Evolutionary conservation across 805 yeast genomes (phyloP), one percentile per base, ranked within the genome.

Genomic region (Teunomyces tritomae): DNA sequence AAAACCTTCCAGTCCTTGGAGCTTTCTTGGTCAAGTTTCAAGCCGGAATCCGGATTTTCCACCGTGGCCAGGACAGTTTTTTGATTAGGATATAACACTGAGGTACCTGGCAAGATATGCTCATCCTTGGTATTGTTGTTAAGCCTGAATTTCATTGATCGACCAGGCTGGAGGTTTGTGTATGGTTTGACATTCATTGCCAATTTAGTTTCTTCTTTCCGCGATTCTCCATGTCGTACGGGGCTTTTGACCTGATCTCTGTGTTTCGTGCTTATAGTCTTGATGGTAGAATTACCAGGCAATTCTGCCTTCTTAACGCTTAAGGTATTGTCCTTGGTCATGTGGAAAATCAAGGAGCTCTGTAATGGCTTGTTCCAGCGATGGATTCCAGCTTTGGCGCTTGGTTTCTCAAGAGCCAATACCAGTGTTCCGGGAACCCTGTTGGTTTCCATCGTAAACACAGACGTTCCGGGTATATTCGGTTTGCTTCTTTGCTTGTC

Each of bases 221-320:
- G 36, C 29, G 4, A 16, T 7, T 26, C 33, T 17, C 45, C 11
- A 30, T 33, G 28, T 41, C 42, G 27, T 2, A 46, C 28, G 5
- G 11, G 37, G 36, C 36, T 39, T 20, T 45, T 41, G 40, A 42
- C 20, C 8, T 27, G 45, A 34, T 33, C 33, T 48, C 37, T 8
- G 42, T 44, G 29, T 39, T 39, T 45, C 35, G 27, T 45, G 30
- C 39, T 42, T 39, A 13, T 34, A 16, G 49, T 46, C 42, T 47
- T 50, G 13, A 52, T 43, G 13, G 42, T 52, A 17, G 53, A 52
- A 3, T 53, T 49, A n/a, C 56, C 56, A 16, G 56, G 53, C 5
- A 52, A 49, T 26, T 39, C 47, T 4, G 34, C n/a, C 39, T 46
- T 47, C 26, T 51, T 49, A 24, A 47, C 44, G 14, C 36, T 44